These are phyloP conservation scores for Pseudocercospora fuligena DNA, from an alignment of 2,329 filamentous ascomycete genomes.

Conservation along the genomic window DNA sequence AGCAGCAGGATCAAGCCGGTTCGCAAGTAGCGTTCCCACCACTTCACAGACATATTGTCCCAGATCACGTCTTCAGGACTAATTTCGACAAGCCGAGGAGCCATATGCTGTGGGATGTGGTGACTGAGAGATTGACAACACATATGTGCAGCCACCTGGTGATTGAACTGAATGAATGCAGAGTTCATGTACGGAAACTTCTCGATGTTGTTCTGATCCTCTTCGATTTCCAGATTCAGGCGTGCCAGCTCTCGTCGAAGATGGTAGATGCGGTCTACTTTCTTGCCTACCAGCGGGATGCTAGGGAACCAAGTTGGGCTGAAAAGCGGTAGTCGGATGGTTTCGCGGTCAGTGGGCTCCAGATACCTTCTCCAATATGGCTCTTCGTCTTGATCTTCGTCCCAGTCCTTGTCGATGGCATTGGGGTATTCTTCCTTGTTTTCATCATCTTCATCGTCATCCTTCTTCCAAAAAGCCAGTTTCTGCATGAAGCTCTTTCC, in stretches of 20 bases:
- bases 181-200: conserved; percentile 92
- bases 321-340: conserved; percentile 73
- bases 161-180: conserved; percentile 97
- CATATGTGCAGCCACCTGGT: conserved; percentile 97
- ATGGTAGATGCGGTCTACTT: conserved; percentile 94
- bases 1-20: conserved; percentile 67
- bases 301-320: conserved; percentile 72
- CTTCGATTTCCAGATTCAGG: conserved; percentile 88
- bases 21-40: conserved; percentile 88
- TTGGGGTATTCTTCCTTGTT: conserved; percentile 59
- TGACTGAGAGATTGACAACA: conserved; percentile 91
- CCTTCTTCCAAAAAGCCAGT: conserved; percentile 39
- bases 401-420: conserved; percentile 66
- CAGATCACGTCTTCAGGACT: conserved; percentile 91
- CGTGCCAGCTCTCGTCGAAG: conserved; percentile 84
- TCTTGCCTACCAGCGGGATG: conserved; percentile 79
- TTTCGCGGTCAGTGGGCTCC: conserved; percentile 79
- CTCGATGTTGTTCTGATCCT: conserved; percentile 84
- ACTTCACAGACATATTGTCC: conserved; percentile 95
- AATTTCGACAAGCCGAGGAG: conserved; percentile 89
- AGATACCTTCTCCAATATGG: conserved; percentile 84
- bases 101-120: conserved; percentile 91
- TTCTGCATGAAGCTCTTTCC: conserved; percentile 39
- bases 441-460: conserved; percentile 30
- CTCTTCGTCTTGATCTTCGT: conserved; percentile 65